phyloP scores from a whole-genome alignment of 208 protist species.

The Trypanosoma cruzi region DNA sequence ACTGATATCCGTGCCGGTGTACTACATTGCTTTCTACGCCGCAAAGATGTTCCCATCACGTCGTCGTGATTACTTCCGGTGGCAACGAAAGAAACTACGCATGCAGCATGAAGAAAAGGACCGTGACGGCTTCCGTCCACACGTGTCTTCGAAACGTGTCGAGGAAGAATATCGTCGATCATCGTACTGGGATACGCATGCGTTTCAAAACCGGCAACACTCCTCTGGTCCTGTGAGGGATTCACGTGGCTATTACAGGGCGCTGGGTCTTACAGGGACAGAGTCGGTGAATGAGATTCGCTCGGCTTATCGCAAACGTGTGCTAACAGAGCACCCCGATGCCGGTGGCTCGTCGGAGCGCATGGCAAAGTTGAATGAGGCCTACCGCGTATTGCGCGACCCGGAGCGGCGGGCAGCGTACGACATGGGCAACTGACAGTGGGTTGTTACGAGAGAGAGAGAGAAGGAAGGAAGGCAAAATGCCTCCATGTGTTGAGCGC shows the following conservation, averaged over 20 bases:
- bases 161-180: constrained; percentile 75
- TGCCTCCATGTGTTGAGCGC: neutral
- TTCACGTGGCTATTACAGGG: constrained; percentile 74
- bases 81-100: constrained; percentile 44
- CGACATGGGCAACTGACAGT: constrained; percentile 56
- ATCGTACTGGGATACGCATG: constrained; percentile 83
- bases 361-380: constrained; percentile 87
- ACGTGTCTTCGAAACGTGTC: constrained; percentile 52
- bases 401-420: constrained; percentile 95
- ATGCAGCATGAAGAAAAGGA: constrained; percentile 37
- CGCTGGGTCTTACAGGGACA: constrained; percentile 56
- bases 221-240: constrained; percentile 28
- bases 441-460: neutral
- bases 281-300: constrained; percentile 92
- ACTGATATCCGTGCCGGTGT: constrained; percentile 42
- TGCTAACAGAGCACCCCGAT: constrained; percentile 85
- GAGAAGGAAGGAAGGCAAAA: neutral
- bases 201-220: constrained; percentile 42
- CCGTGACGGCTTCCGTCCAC: constrained; percentile 53
- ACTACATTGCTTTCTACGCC: constrained; percentile 72
- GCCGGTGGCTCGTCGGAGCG: constrained; percentile 68
- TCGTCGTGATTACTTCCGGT: constrained; percentile 55
- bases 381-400: constrained; percentile 98
- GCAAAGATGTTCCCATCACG: constrained; percentile 55
- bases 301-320: constrained; percentile 77